Conservation (phyloP, 306 rosid genomes). For the Lathyrus aphaca region DNA sequence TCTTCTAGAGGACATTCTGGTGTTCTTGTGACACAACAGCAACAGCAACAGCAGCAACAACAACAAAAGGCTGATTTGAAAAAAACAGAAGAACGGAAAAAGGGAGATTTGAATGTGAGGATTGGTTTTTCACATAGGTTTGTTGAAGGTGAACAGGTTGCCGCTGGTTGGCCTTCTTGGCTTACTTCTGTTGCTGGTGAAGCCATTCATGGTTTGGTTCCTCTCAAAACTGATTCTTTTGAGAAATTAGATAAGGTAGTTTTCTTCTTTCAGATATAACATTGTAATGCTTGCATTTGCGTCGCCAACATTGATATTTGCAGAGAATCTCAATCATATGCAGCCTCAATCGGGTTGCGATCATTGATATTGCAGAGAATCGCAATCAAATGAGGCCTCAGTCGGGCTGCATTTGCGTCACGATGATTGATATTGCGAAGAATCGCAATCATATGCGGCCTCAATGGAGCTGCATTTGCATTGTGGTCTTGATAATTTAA, state of each 20-base stretch:
- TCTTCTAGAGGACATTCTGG: slow-evolving; percentile 43
- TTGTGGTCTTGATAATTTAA: not conserved
- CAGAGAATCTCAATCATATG: too few relatives aligned
- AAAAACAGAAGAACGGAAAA: slow-evolving; percentile 41
- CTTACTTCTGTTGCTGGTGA: slow-evolving; percentile 77
- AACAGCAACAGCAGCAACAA: too few relatives aligned
- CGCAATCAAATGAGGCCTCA: not conserved
- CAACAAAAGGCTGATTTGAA: slow-evolving; percentile 36
- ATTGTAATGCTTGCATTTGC: not conserved
- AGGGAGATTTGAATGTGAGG: slow-evolving; percentile 45
- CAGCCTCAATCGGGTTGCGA: not conserved
- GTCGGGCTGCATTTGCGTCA: not conserved
- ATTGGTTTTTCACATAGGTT: slow-evolving; percentile 56
- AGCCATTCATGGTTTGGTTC: slow-evolving; percentile 87
- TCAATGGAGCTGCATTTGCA: not conserved
- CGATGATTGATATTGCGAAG: not conserved
- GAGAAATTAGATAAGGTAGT: slow-evolving; percentile 88
- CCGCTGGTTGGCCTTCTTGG: slow-evolving; percentile 99
- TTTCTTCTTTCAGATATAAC: too few relatives aligned
- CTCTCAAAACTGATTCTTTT: slow-evolving; percentile 80
- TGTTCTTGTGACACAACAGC: not conserved
- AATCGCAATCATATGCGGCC: not conserved
- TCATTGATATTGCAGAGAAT: not conserved
- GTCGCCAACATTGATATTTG: not conserved
- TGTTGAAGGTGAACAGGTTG: slow-evolving; percentile 72